Evolutionary conservation across 768 basidiomycete species (phyloP), one percentile per base, ranked within the genome.

Genomic region (Wakefieldia striispora): DNA sequence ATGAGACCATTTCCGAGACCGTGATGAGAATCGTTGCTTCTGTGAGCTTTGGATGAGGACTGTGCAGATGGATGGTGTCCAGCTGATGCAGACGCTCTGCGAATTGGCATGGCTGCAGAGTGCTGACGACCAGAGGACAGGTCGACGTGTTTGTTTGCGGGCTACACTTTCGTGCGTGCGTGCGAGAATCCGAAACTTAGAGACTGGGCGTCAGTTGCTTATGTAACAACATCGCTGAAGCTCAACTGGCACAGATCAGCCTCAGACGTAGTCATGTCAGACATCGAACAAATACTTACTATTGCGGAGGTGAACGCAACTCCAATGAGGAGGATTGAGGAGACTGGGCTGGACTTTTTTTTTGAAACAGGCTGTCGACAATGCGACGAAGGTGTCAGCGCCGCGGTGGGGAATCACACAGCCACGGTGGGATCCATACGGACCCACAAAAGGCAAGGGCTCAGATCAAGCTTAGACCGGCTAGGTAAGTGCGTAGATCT

Each of bases 21-120:
- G 52, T 80, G 77, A 53, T 81, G 73, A 3, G 86, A 84, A 50
- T 87, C 86, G 48, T 78, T 81, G 61, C 77, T 82, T 68, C 74
- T 78, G 60, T 86, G 84, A 6, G 75, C 75, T 47, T 81, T 78
- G 20, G 75, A 73, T 6, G 74, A 63, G 40, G 62, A 67, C 12
- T 71, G 60, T 33, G 67, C 56, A 3, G 70, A 47, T 7, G 66
- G 54, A 7, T 70, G 62, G 38, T 66, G 68, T n/a, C 73, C 76
- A 35, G 75, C 72, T 47, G 81, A 77, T 9, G 82, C 83, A 47
- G 86, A 86, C 23, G 82, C 74, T 55, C 84, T 76, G 59, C 86
- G 81, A 54, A 74, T 73, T 65, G 81, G 80, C 64, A 72, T 75
- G 50, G 55, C 56, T 58, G 51, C 40, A 36, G 21, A 47, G 49